Evolutionary conservation across 495 filamentous ascomycete genomes (phyloP).

Genomic region (Trichocladium antarcticum): DNA sequence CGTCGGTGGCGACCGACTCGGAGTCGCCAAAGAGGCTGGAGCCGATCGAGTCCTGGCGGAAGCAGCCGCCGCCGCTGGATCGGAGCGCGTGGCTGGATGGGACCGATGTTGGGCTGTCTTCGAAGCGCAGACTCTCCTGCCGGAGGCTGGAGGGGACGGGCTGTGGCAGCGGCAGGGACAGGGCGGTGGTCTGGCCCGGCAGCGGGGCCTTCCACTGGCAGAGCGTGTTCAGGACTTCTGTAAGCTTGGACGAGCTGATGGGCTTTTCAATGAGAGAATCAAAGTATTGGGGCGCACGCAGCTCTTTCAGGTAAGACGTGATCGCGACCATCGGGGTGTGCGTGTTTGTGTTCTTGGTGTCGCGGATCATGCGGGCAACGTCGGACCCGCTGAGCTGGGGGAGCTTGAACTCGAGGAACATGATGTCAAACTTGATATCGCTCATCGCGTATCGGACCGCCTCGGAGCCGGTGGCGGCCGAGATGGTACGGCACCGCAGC

Average conservation of each 20-base stretch:
- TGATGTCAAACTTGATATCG: constrained; percentile 92
- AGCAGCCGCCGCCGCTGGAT: constrained; percentile 64
- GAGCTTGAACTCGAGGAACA: constrained; percentile 93
- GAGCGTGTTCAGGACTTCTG: constrained; percentile 68
- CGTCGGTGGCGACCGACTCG: constrained; percentile 67
- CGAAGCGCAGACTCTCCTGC: constrained; percentile 47
- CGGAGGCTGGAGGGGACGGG: constrained; percentile 53
- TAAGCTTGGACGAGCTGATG: constrained; percentile 77
- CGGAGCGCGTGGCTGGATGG: constrained; percentile 62
- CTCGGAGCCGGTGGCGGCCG: constrained; percentile 76
- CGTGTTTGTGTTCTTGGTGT: constrained; percentile 88
- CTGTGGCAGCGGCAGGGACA: constrained; percentile 34
- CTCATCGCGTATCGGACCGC: constrained; percentile 85
- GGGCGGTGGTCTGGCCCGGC: constrained; percentile 34
- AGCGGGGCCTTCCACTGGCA: constrained; percentile 87
- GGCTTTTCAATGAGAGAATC: constrained; percentile 92
- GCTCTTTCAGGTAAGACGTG: constrained; percentile 94
- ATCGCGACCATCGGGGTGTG: constrained; percentile 92
- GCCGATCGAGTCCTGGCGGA: constrained; percentile 72
- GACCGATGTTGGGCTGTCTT: constrained; percentile 75
- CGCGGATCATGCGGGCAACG: constrained; percentile 91
- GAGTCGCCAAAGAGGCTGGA: constrained; percentile 80
- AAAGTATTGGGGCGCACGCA: constrained; percentile 88
- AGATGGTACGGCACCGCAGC: constrained; percentile 87
- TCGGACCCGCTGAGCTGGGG: constrained; percentile 91